Percentiles rank a stretch among this genome's conserved stretches.
Conservation (phyloP, 108 stramenopile genomes). For the Conticribra guillardii region DNA sequence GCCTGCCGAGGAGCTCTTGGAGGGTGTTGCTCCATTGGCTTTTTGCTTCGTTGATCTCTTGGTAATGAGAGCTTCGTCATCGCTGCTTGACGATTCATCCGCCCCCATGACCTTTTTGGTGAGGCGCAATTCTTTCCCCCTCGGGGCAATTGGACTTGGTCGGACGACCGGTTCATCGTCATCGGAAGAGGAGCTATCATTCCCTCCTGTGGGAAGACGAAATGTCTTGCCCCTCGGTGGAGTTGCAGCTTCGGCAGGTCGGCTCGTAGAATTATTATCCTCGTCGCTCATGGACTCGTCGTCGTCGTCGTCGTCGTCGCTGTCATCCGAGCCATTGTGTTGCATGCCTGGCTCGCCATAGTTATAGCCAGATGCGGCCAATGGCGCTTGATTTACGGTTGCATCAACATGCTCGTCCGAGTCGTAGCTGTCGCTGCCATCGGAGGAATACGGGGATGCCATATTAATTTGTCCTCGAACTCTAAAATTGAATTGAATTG, state of each 20-base stretch:
- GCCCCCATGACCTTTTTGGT: conserved; percentile 13
- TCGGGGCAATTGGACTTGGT: conserved; percentile 12
- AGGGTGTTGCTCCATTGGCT: conserved; percentile 5
- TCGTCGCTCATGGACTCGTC: conserved; percentile 36
- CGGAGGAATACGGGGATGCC: neutral
- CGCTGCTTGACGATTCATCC: conserved; percentile 14
- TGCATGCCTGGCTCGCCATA: neutral
- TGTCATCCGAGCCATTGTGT: conserved; percentile 13
- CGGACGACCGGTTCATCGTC: conserved; percentile 12
- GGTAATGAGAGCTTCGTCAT: conserved; percentile 18
- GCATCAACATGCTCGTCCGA: neutral
- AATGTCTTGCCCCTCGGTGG: conserved; percentile 27
- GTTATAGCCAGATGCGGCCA: neutral
- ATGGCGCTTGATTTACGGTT: neutral
- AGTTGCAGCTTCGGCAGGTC: conserved; percentile 21
- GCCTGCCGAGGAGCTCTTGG: conserved; percentile 3
- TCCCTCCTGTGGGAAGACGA: conserved; percentile 9
- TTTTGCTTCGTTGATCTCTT: conserved; percentile 10
- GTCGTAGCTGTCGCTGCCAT: neutral
- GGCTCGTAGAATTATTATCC: conserved; percentile 21
- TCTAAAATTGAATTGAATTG: too few relatives aligned
- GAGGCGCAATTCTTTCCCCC: conserved; percentile 44
- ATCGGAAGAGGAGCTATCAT: conserved; percentile 9
- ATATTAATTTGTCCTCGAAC: too few relatives aligned
- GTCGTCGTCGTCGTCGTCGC: conserved; percentile 52